These are phyloP conservation scores for Hymenoscyphus repandus DNA, from an alignment of 2,329 filamentous ascomycete genomes.

Conservation along the genomic window DNA sequence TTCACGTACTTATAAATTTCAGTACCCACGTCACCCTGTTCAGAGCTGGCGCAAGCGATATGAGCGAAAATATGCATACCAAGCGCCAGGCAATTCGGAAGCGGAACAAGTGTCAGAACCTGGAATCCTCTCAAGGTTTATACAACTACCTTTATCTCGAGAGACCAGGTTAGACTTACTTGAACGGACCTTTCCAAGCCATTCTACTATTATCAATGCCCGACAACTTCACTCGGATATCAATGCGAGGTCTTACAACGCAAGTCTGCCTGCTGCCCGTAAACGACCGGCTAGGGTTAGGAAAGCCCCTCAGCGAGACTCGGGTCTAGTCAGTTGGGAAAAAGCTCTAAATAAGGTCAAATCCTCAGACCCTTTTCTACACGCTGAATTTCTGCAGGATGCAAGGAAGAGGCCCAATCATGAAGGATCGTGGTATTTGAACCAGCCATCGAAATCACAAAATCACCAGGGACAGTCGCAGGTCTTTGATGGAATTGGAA, in stretches of 20 bases:
- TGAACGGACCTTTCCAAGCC: too few relatives aligned
- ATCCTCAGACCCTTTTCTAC: slow-evolving; percentile 24
- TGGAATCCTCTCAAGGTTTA: not conserved
- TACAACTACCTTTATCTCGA: not conserved
- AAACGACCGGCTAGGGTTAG: slow-evolving; percentile 15
- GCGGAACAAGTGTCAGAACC: not conserved
- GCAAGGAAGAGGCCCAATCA: slow-evolving; percentile 3
- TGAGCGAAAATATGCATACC: slow-evolving; percentile 11
- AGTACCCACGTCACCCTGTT: slow-evolving; percentile 21
- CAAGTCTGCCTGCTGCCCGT: not conserved
- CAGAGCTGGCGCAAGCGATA: slow-evolving; percentile 16
- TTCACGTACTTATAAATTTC: slow-evolving; percentile 5
- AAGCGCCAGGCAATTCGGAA: not conserved
- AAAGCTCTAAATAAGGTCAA: slow-evolving; percentile 26
- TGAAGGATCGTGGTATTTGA: slow-evolving; percentile 10
- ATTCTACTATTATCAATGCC: too few relatives aligned
- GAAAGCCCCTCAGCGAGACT: slow-evolving; percentile 23
- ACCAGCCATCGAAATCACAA: not conserved
- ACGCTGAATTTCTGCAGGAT: slow-evolving; percentile 26
- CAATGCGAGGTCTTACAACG: not conserved
- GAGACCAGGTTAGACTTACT: not conserved
- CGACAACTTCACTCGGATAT: not conserved
- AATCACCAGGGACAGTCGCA: not conserved
- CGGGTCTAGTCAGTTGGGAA: slow-evolving; percentile 27
- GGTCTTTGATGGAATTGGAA: slow-evolving; percentile 1